phyloP scores from a whole-genome alignment of 768 basidiomycete species.

The Rhodotorula toruloides region DNA sequence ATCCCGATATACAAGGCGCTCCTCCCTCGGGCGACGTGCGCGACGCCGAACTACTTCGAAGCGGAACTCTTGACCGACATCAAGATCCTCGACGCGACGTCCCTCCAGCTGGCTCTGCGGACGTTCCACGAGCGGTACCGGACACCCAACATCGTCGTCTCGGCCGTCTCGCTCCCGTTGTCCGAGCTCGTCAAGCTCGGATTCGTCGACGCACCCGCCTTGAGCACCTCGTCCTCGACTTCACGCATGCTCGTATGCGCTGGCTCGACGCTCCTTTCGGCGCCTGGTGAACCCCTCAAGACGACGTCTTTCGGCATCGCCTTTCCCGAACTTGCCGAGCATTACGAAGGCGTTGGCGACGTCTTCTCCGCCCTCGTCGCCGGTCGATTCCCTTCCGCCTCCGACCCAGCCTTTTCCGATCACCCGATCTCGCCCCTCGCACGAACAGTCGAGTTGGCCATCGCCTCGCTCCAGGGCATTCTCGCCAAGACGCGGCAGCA shows the following conservation, averaged over 20 bases:
- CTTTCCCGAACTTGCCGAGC: constrained; percentile 75
- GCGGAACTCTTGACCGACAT: constrained; percentile 80
- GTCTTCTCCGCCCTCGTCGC: constrained; percentile 88
- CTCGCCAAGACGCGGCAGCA: constrained; percentile 59
- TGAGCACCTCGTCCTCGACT: background rate
- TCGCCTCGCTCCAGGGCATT: constrained; percentile 70
- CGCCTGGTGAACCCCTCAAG: constrained; percentile 28
- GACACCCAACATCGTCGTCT: constrained; percentile 84
- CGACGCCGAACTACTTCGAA: constrained; percentile 98
- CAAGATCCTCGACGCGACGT: constrained; percentile 60
- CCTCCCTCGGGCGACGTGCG: constrained; percentile 77
- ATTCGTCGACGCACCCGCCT: constrained; percentile 1
- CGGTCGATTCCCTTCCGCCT: constrained; percentile 58
- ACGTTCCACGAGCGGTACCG: constrained; percentile 69
- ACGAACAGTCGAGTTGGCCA: constrained; percentile 61
- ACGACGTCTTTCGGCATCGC: constrained; percentile 59
- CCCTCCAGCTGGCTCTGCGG: constrained; percentile 63
- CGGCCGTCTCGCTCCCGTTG: constrained; percentile 58
- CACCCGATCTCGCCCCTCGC: constrained; percentile 53
- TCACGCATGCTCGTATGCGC: constrained; percentile 66
- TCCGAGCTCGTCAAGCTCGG: constrained; percentile 52
- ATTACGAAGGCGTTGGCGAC: constrained; percentile 95
- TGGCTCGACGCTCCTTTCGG: constrained; percentile 56
- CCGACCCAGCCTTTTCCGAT: constrained; percentile 7
- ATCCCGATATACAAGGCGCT: constrained; percentile 72